These are phyloP conservation scores for Fonsecaea pugnacius DNA, from an alignment of 2,329 filamentous ascomycete species.

Conservation along the genomic window DNA sequence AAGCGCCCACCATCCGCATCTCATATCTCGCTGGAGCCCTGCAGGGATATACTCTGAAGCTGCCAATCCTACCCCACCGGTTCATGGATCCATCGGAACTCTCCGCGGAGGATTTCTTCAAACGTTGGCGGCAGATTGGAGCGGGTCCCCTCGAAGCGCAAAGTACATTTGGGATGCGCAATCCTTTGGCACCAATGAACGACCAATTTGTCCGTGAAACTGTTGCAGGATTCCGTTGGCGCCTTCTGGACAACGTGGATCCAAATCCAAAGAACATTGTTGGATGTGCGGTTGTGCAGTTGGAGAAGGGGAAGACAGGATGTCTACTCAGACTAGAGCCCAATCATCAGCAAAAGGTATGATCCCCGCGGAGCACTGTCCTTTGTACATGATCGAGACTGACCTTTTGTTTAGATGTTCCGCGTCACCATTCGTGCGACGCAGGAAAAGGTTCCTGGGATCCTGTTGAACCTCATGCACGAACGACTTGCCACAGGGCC, in stretches of 20 bases:
- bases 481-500: conserved; percentile 69
- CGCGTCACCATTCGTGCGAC: conserved; percentile 92
- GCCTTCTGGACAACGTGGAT: conserved; percentile 81
- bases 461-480: conserved; percentile 85
- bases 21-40: conserved; percentile 92
- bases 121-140: conserved; percentile 98
- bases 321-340: conserved; percentile 93
- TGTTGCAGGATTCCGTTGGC: conserved; percentile 83
- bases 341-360: conserved; percentile 87
- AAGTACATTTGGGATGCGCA: conserved; percentile 68
- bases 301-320: conserved; percentile 84
- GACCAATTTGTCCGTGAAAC: conserved; percentile 72
- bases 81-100: conserved; percentile 95
- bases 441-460: conserved; percentile 80
- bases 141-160: conserved; percentile 85
- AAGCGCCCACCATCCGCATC: conserved; percentile 87
- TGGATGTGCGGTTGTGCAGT: conserved; percentile 78
- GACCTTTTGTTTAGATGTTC: conserved; percentile 72
- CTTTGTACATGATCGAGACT: conserved; percentile 7
- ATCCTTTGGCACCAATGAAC: conserved; percentile 67
- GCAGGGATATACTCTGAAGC: conserved; percentile 86
- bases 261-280: conserved; percentile 94
- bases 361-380: conserved; percentile 41
- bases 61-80: conserved; percentile 87
- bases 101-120: conserved; percentile 93